Percentiles rank a stretch among this genome's conserved stretches.
These are phyloP conservation scores for Vitis hybrid DNA, from an alignment of 177 flowering plant species.

Conservation along the genomic window DNA sequence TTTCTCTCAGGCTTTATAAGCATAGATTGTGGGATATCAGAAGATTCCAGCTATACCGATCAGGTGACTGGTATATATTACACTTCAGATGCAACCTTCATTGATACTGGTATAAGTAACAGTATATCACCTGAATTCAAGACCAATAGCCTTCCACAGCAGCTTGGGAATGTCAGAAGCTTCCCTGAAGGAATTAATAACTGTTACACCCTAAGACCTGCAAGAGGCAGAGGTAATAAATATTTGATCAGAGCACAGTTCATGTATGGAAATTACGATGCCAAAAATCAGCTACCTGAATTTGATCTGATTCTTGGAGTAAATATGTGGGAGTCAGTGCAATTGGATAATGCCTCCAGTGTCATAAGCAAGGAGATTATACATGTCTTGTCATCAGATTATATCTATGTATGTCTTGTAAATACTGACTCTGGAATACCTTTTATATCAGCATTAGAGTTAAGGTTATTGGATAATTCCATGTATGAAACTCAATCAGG, in stretches of 20 bases:
- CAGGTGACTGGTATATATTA: conserved; percentile 16
- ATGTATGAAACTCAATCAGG: conserved; percentile 5
- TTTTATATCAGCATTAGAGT: conserved; percentile 30
- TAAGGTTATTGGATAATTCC: conserved; percentile 14
- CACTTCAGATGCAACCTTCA: conserved; percentile 21
- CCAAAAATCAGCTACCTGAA: conserved; percentile 6
- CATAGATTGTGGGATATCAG: conserved; percentile 29
- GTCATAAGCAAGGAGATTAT: conserved; percentile 8
- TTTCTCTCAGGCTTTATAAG: conserved; percentile 31
- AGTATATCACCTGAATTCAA: neutral
- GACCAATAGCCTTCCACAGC: neutral
- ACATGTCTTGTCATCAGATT: conserved; percentile 4
- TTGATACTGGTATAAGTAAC: conserved; percentile 11
- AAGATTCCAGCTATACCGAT: conserved; percentile 12
- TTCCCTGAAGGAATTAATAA: conserved; percentile 24
- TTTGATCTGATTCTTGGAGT: conserved; percentile 31
- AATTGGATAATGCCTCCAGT: neutral
- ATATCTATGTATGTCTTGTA: conserved; percentile 20
- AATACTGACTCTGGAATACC: conserved; percentile 24
- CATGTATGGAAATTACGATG: conserved; percentile 31
- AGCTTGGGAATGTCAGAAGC: conserved; percentile 10
- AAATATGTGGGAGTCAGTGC: conserved; percentile 24
- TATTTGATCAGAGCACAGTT: conserved; percentile 34
- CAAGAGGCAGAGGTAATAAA: neutral
- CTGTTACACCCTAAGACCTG: conserved; percentile 23